Evolutionary conservation across 2,329 filamentous ascomycete genomes (phyloP).

Genomic region (Aphanoascus verrucosus): DNA sequence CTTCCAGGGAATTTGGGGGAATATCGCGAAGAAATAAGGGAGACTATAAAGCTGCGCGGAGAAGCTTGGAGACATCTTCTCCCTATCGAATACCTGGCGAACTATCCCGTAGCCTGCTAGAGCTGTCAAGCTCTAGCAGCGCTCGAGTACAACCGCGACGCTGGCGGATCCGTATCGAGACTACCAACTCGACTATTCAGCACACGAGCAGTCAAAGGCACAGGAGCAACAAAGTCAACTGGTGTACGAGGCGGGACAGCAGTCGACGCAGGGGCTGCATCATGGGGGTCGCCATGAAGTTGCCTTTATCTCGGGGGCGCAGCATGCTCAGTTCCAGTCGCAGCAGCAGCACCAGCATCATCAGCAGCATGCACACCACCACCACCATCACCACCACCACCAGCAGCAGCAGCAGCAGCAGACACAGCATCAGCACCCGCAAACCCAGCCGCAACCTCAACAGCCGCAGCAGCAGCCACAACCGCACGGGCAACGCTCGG

Average conservation of each 20-base stretch:
- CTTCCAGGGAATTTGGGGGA: background rate
- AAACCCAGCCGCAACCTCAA: slow-evolving; percentile 28
- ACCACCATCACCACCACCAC: slow-evolving; percentile 18
- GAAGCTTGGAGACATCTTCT: background rate
- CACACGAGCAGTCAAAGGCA: slow-evolving; percentile 55
- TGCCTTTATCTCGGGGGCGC: slow-evolving; percentile 25
- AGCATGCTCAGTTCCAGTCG: slow-evolving; percentile 25
- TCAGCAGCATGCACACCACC: slow-evolving; percentile 15
- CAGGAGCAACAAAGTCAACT: slow-evolving; percentile 55
- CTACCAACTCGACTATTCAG: slow-evolving; percentile 65
- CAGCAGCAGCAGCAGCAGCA: slow-evolving; percentile 18
- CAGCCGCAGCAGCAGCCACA: slow-evolving; percentile 25
- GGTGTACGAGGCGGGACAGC: slow-evolving; percentile 46
- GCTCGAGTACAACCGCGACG: slow-evolving; percentile 60
- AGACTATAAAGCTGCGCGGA: background rate
- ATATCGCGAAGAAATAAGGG: background rate
- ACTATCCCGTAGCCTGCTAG: slow-evolving; percentile 45
- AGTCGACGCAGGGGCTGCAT: slow-evolving; percentile 28
- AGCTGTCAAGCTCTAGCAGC: slow-evolving; percentile 63
- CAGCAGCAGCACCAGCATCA: slow-evolving; percentile 31
- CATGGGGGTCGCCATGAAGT: slow-evolving; percentile 27
- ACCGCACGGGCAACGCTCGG: slow-evolving; percentile 21
- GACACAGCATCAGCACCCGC: slow-evolving; percentile 17
- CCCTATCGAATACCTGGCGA: slow-evolving; percentile 5
- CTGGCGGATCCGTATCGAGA: slow-evolving; percentile 66